Evolutionary conservation across 2,329 filamentous ascomycete species (phyloP), one percentile per base, ranked within the genome.

Genomic region (Thelonectria discophora): DNA sequence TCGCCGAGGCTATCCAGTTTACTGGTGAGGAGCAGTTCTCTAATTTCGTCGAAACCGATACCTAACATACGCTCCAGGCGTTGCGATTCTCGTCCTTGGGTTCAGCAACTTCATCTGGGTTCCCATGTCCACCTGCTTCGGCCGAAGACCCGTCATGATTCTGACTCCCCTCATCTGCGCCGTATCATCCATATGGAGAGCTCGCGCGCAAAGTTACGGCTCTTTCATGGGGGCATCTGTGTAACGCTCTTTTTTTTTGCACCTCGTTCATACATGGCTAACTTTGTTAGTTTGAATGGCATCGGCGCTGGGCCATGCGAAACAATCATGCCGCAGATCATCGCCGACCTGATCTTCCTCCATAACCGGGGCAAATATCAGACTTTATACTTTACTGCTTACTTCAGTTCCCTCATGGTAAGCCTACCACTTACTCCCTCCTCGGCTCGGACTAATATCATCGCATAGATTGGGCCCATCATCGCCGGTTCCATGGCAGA

Each of bases 301-400:
- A 37, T 60, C n/a, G 57, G 57, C 3, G 57, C 57, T 7, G 57
- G 45, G n/a, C 51, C 57, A 3, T 60, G 57, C 27, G 51, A 60
- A 18, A 60, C 57, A 15, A 30, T 55, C 10, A 60, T 55, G 57
- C 57, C 57, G 8, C 57, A 60, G 39, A 60, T 60, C 45, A 55
- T 60, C n/a, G 57, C 57, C 37, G 57, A 60, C 45, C 55, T 55
- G 57, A 60, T 60, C 13, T 60, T 60, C 51, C 51, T 60, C 18
- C 57, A 60, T 18, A 51, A 60, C 13, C 45, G 57, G 7, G 57
- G 57, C 13, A 60, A 60, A 24, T 60, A 60, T 13, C 58, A 60
- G 17, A 55, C 58, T 0, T 32, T 60, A 9, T 60, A 55, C 5
- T 60, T 60, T 32, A 60, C 51, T 1, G 17, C 46, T 3, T 60